phyloP scores from a whole-genome alignment of 805 yeast species.

The Wickerhamiella galacta region DNA sequence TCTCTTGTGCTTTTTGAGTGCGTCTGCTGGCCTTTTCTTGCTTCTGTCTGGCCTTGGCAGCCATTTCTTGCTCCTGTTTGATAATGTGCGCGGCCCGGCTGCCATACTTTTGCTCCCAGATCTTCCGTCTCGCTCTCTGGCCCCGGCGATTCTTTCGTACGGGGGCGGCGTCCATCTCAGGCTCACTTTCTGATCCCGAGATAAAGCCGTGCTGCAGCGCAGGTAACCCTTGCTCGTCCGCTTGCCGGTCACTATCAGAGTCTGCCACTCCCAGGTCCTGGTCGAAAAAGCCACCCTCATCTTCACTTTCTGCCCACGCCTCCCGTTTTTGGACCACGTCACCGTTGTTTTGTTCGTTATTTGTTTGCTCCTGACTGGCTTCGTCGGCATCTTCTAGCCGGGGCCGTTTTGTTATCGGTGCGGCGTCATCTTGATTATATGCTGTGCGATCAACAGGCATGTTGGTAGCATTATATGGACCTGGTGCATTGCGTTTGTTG shows the following conservation, averaged over 20 bases:
- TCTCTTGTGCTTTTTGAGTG: slow-evolving; percentile 4
- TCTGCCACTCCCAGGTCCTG: slow-evolving; percentile 4
- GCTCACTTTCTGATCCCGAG: slow-evolving; percentile 54
- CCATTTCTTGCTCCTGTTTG: slow-evolving; percentile 39
- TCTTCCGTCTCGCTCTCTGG: slow-evolving; percentile 89
- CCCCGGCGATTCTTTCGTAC: slow-evolving; percentile 82
- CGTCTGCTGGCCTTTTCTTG: slow-evolving; percentile 7
- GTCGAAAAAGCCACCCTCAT: too few species aligned
- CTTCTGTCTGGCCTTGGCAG: slow-evolving; percentile 30
- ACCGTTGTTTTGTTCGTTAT: slow-evolving; percentile 8
- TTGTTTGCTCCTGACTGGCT: slow-evolving; percentile 10
- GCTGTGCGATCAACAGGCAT: slow-evolving; percentile 4
- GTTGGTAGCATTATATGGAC: too few species aligned
- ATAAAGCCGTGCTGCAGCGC: slow-evolving; percentile 41
- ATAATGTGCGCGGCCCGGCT: slow-evolving; percentile 64
- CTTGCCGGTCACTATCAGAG: slow-evolving; percentile 1
- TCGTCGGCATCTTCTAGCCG: slow-evolving; percentile 6
- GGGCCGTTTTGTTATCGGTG: background rate
- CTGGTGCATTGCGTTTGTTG: too few species aligned
- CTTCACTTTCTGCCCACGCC: too few species aligned
- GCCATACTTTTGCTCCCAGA: slow-evolving; percentile 90
- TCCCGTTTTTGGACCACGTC: too few species aligned
- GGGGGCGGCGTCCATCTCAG: slow-evolving; percentile 10
- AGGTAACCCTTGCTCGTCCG: slow-evolving; percentile 21
- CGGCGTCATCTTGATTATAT: background rate